These are phyloP conservation scores for Aspergillus intermedius DNA, from an alignment of 2,329 filamentous ascomycete genomes.

Conservation along the genomic window DNA sequence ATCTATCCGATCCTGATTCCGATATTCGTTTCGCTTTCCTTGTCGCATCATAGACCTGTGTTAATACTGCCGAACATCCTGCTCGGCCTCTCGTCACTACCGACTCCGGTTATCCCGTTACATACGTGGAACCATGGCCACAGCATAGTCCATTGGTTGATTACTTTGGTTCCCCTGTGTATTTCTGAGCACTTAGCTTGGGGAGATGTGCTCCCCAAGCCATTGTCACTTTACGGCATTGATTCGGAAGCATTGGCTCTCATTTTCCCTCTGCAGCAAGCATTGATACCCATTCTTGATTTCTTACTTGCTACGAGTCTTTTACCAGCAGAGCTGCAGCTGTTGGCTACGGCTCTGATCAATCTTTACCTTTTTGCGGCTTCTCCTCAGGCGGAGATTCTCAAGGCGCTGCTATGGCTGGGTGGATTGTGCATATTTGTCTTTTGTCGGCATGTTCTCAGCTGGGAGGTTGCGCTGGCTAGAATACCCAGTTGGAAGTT, in stretches of 20 bases:
- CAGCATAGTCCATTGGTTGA: conserved; percentile 68
- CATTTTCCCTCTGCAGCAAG: conserved; percentile 78
- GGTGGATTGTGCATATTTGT: conserved; percentile 73
- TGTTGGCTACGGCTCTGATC: conserved; percentile 75
- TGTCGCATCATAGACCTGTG: conserved; percentile 56
- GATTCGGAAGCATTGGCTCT: conserved; percentile 55
- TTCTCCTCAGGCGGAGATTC: conserved; percentile 76
- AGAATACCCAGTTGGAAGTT: conserved; percentile 90
- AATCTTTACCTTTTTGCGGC: conserved; percentile 70
- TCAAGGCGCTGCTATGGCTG: conserved; percentile 79
- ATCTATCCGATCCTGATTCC: conserved; percentile 76
- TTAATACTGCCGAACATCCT: conserved; percentile 72
- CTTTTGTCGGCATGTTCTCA: conserved; percentile 65
- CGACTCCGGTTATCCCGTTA: conserved; percentile 64
- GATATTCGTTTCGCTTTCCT: conserved; percentile 66
- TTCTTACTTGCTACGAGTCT: conserved; percentile 85
- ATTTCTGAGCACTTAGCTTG: conserved; percentile 39
- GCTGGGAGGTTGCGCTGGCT: conserved; percentile 78
- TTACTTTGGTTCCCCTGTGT: conserved; percentile 65
- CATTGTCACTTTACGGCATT: conserved; percentile 32
- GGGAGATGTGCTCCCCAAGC: conserved; percentile 28
- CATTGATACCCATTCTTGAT: conserved; percentile 64
- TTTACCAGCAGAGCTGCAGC: conserved; percentile 76
- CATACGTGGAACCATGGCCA: conserved; percentile 51
- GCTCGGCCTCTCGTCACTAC: conserved; percentile 71